phyloP scores from a whole-genome alignment of 768 basidiomycete genomes.

The Russula emetica region DNA sequence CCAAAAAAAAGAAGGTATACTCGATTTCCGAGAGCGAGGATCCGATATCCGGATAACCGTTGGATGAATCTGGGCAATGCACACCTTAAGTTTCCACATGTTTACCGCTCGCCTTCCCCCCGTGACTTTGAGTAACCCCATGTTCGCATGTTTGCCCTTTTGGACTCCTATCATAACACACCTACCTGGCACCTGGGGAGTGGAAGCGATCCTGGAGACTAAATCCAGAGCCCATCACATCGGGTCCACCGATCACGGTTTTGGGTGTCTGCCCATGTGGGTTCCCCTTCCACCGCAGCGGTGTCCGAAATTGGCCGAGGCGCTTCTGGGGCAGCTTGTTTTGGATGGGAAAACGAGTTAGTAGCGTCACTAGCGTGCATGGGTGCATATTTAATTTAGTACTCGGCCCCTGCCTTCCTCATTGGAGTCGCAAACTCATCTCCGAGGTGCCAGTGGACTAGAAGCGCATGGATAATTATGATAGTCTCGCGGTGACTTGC shows the following conservation, averaged over 20 bases:
- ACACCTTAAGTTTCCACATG: conserved; percentile 10
- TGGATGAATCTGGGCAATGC: conserved; percentile 13
- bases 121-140: conserved; percentile 11
- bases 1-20: conserved; percentile 6
- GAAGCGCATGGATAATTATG: background rate
- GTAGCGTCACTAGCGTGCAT: background rate
- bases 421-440: conserved; percentile 10
- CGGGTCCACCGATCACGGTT: conserved; percentile 18
- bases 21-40: conserved; percentile 11
- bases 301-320: conserved; percentile 19
- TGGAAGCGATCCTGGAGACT: conserved; percentile 6
- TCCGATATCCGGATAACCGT: conserved; percentile 18
- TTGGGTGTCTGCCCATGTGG: conserved; percentile 3
- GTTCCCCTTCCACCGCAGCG: conserved; percentile 1
- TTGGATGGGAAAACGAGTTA: background rate
- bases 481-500: conserved; percentile 11
- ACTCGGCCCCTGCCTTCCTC: background rate
- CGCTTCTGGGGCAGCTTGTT: conserved; percentile 4
- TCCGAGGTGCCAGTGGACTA: conserved; percentile 18
- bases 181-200: conserved; percentile 5
- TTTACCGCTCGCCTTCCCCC: background rate
- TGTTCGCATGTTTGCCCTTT: conserved; percentile 14
- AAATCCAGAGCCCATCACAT: conserved; percentile 11
- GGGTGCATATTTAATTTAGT: conserved; percentile 20
- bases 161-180: background rate